Percentiles rank a stretch among this genome's conserved stretches.
These are phyloP conservation scores for Hypoxylon sp. DNA, from an alignment of 2,329 filamentous ascomycete genomes.

Conservation along the genomic window DNA sequence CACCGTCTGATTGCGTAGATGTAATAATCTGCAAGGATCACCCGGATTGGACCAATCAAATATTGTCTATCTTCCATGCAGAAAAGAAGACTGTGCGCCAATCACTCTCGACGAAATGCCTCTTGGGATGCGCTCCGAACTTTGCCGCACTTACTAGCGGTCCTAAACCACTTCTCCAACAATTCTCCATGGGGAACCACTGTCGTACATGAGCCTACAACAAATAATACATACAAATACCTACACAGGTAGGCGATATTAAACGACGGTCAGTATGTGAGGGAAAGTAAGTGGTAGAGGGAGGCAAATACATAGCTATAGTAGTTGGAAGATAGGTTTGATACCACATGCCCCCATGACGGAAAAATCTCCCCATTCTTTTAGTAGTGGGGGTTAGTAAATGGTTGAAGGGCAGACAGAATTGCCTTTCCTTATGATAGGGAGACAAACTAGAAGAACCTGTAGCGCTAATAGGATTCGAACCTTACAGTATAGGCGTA, in stretches of 20 bases:
- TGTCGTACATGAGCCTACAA: not conserved
- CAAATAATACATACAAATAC: not conserved
- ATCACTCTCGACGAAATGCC: not conserved
- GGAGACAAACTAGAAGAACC: no score
- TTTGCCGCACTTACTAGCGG: not conserved
- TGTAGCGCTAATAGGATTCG: no score
- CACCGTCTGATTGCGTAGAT: not conserved
- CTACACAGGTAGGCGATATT: not conserved
- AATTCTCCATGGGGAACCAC: no score
- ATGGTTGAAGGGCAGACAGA: no score
- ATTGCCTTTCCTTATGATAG: no score
- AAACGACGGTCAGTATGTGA: not conserved
- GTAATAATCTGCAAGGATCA: not conserved
- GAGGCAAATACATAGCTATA: not conserved
- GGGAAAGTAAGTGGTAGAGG: not conserved
- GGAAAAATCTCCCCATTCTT: not conserved
- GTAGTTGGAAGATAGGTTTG: no score
- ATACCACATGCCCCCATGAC: not conserved
- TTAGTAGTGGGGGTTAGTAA: not conserved
- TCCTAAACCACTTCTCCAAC: not conserved
- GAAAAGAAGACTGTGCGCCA: not conserved
- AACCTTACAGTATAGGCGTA: no score
- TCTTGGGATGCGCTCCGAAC: conserved; percentile 7
- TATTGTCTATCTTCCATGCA: not conserved
- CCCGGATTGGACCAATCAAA: conserved; percentile 9